Base-by-base conservation (phyloP, 2,329 filamentous ascomycete species). In the Aspergillus quadricinctus region DNA sequence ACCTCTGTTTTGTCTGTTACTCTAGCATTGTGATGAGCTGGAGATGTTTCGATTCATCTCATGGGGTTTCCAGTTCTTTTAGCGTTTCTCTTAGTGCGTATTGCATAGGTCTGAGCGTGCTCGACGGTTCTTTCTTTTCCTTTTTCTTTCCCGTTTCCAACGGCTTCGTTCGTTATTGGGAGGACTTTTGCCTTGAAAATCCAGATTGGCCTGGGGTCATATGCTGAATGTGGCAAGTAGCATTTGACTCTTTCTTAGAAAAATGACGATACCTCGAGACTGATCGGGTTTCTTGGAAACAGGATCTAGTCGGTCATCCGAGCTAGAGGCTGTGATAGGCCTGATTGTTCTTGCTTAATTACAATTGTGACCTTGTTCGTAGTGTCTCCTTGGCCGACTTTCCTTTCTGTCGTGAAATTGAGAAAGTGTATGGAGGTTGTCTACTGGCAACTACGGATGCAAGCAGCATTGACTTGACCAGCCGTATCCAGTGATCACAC, bases 31-130 rank as follows among this genome's bases (percentile, higher is more conserved):
- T 46, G 21, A 23, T 11, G 41, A 35, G 37, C 27, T 29, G 17
- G 48, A 49, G 43, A 49, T 46, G 54, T 54, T 17, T 14, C 25
- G 45, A 50, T 53, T 56, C 50, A 41, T 54, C 55, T 50, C 48
- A 17, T 51, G 28, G 46, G 23, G 51, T 43, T 55, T 41, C 29
- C 27, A 27, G 40, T 53, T 61, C 57, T 45, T 51, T 66, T 58
- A 62, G 61, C 56, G 57, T 54, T 37, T 57, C 48, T 52, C 43
- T 48, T 14, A 37, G 31, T 61, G 29, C 52, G 55, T 49, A 57
- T 61, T 62, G 61, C 61, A 65, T 65, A 40, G 54, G 57, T 59
- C 56, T 61, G 60, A 59, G 62, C 61, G 62, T 54, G 59, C n/a
- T 53, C 35, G 35, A 43, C 40, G 31, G 35, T 40, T 11, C 31